phyloP scores from a whole-genome alignment of 371 early-diverging fungal genomes.

The Phascolomyces articulosus region DNA sequence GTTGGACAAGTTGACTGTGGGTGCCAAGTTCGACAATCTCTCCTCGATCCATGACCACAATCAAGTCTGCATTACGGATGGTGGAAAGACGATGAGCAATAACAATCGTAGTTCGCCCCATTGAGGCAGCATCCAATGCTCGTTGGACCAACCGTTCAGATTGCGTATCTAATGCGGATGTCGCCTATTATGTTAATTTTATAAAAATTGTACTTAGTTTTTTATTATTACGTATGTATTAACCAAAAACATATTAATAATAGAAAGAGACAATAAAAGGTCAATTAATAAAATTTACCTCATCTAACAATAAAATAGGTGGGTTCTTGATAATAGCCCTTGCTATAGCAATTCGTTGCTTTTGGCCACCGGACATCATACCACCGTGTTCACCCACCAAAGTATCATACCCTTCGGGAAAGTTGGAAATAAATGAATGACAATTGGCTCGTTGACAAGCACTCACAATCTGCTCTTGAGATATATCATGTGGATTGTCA shows the following conservation, averaged over 20 bases:
- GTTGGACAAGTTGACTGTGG: conserved; percentile 58
- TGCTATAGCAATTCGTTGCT: conserved; percentile 43
- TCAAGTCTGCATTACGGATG: conserved; percentile 74
- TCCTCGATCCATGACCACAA: conserved; percentile 75
- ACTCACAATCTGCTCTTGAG: conserved; percentile 58
- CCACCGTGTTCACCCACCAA: conserved; percentile 66
- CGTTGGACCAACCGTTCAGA: conserved; percentile 79
- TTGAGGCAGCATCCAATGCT: conserved; percentile 76
- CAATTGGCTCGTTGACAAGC: conserved; percentile 69
- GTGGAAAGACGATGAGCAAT: conserved; percentile 88
- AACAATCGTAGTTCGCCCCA: conserved; percentile 82
- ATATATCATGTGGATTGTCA: conserved; percentile 22
- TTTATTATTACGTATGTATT: too few relatives aligned
- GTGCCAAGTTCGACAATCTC: conserved; percentile 67
- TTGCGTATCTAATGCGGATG: conserved; percentile 74
- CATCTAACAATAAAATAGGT: conserved; percentile 18
- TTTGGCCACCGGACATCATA: conserved; percentile 81
- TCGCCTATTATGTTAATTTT: too few relatives aligned
- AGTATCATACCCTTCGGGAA: conserved; percentile 77
- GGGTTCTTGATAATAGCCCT: conserved; percentile 40
- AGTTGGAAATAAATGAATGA: conserved; percentile 70
- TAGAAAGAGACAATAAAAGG: too few relatives aligned
- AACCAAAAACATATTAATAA: too few relatives aligned
- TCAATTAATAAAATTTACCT: neutral
- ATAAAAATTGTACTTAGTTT: too few relatives aligned